These are phyloP conservation scores for Candida silvatica DNA, from an alignment of 805 yeast genomes.

Conservation along the genomic window DNA sequence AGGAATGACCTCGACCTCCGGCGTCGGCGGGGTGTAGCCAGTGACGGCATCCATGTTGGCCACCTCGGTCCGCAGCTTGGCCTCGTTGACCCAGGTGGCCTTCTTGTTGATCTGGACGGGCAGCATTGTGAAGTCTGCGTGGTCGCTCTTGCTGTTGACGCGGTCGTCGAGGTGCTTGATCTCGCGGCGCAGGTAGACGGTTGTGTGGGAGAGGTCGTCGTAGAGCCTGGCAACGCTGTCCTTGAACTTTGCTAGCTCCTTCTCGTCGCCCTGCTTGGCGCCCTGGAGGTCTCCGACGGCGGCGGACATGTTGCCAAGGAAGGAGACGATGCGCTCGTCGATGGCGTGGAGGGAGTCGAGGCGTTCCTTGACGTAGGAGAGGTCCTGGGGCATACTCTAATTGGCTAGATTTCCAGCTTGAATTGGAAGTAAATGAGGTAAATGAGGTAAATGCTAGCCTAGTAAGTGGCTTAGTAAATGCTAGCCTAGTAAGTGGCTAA, in stretches of 20 bases:
- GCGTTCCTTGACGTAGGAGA: slow-evolving; percentile 36
- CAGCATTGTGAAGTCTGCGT: slow-evolving; percentile 32
- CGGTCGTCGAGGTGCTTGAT: slow-evolving; percentile 56
- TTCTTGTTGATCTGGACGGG: slow-evolving; percentile 65
- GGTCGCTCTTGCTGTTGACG: slow-evolving; percentile 38
- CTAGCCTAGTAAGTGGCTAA: no score
- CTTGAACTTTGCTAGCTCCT: slow-evolving; percentile 25
- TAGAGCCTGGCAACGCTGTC: slow-evolving; percentile 40
- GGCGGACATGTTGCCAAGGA: slow-evolving; percentile 40
- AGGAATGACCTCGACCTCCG: no score
- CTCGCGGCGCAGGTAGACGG: slow-evolving; percentile 56
- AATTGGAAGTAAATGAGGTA: no score
- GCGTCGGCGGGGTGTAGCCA: no score
- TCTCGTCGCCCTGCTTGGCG: slow-evolving; percentile 20
- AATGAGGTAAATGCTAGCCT: no score
- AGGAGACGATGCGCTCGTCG: slow-evolving; percentile 41
- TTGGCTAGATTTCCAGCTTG: no score
- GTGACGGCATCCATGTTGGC: slow-evolving; percentile 16
- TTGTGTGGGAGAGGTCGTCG: slow-evolving; percentile 45
- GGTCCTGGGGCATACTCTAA: slow-evolving; percentile 7
- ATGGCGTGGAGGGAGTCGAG: slow-evolving; percentile 43
- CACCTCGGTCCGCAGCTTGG: slow-evolving; percentile 44
- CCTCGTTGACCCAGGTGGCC: slow-evolving; percentile 58
- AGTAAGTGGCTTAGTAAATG: no score
- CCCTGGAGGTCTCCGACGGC: slow-evolving; percentile 33